Base-by-base conservation (phyloP, 139 green algal species). In the Chlamydomonas asymmetrica region DNA sequence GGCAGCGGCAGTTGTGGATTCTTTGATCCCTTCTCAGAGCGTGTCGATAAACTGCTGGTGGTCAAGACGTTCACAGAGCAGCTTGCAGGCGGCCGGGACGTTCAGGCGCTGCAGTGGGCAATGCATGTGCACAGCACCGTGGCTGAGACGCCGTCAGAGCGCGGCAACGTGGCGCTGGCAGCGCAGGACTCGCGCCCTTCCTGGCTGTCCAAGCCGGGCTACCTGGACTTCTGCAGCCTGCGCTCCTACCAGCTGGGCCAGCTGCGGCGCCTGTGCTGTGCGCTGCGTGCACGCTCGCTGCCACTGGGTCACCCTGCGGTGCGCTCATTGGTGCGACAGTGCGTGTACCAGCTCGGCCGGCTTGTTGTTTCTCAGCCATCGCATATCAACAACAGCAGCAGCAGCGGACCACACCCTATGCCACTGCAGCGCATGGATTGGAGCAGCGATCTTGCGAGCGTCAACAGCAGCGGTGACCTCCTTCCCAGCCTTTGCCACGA, bases 21-120 rank as follows among this genome's bases (percentile, higher is more conserved):
- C 23, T 85, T 82, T 66, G 76, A 91, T 48, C 86, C 86, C 0
- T 91, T 82, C 49, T n/a, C n/a, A n/a, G n/a, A n/a, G n/a, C n/a
- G 0, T 0, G 49, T 41, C 23, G 4, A 38, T 4, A 2, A 4
- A 3, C 10, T 4, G 6, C 7, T 67, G 0, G 60, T 69, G 29
- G 64, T 79, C 6, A 9, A 71, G 29, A 50, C 27, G 25, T 85
- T 79, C 71, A 89, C 81, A 20, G 78, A 85, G 59, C 31, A 61
- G 48, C 72, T 88, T 54, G 62, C 63, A 1, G 9, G 9, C n/a
- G n/a, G n/a, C n/a, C n/a, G n/a, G n/a, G n/a, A n/a, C n/a, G n/a
- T n/a, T n/a, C 31, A 25, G 57, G 16, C 35, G 56, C 64, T 88
- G 49, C 75, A 88, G 72, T 86, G 75, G 75, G 75, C 75, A 3